Evolutionary conservation across 1,284 basidiomycete species (phyloP).

Genomic region (Naganishia cerealis): DNA sequence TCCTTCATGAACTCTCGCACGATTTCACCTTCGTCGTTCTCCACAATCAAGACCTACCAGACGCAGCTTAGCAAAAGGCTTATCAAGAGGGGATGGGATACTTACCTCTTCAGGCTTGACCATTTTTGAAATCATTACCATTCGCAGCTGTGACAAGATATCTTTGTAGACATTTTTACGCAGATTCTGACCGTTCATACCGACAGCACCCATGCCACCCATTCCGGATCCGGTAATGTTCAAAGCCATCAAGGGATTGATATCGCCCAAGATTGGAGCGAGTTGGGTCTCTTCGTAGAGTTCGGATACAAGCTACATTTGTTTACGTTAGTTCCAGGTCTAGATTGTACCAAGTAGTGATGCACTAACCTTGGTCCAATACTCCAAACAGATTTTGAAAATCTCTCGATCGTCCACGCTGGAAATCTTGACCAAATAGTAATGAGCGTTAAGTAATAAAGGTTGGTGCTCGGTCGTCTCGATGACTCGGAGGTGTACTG

Average conservation of each 20-base stretch:
- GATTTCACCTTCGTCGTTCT: slow-evolving; percentile 99
- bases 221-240: slow-evolving; percentile 66
- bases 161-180: slow-evolving; percentile 94
- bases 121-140: slow-evolving; percentile 99
- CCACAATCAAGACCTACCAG: slow-evolving; percentile 85
- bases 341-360: too few relatives aligned
- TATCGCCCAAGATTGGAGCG: slow-evolving; percentile 77
- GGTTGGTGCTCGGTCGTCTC: slow-evolving; percentile 90
- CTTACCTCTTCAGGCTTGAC: slow-evolving; percentile 97
- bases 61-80: slow-evolving; percentile 26
- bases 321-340: neutral
- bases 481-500: slow-evolving; percentile 84
- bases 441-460: slow-evolving; percentile 90
- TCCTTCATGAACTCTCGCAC: slow-evolving; percentile 99
- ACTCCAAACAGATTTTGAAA: slow-evolving; percentile 99
- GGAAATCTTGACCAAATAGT: slow-evolving; percentile 98
- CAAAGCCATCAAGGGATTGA: slow-evolving; percentile 87
- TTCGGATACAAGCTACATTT: slow-evolving; percentile 78
- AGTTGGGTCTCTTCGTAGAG: slow-evolving; percentile 95
- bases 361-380: slow-evolving; percentile 75
- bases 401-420: slow-evolving; percentile 98
- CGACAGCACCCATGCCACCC: slow-evolving; percentile 59
- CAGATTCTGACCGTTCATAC: slow-evolving; percentile 67
- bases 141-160: slow-evolving; percentile 87
- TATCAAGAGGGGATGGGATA: slow-evolving; percentile 9